Evolutionary conservation across 208 protist genomes (phyloP), one percentile per base, ranked within the genome.

Genomic region (Herpetomonas samuelpessoai): DNA sequence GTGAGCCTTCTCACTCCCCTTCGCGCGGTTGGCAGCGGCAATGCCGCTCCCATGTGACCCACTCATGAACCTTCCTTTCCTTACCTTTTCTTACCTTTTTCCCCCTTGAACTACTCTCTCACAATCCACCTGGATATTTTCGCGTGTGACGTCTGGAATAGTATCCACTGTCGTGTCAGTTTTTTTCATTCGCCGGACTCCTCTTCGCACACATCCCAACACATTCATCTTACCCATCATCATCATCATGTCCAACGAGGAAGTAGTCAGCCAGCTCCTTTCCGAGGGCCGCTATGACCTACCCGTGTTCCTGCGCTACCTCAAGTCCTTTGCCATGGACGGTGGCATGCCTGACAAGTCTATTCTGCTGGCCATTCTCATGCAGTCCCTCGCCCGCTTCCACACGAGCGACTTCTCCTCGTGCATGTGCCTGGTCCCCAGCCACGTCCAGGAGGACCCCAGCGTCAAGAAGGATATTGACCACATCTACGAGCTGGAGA

Each of bases 401-500:
- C 79, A 86, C 69, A 83, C 76, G 26, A 88, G 80, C 60, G 88
- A 92, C 65, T 95, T 95, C 68, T 87, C 78, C 2, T 82, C 85
- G 21, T 92, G 82, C 68, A 88, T 95, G 71, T 95, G 83, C 46
- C 85, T 95, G 45, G 81, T 95, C 27, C 69, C 79, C 29, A 79
- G 76, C 54, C 79, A 92, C 63, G 83, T 91, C 59, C 88, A 95
- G 75, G 83, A 91, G 58, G 76, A 79, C 9, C 28, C 72, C 25
- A 81, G 68, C 55, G 79, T 92, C 39, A 80, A 88, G 69, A 86
- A 89, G 71, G 85, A 92, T 61, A 59, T 95, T 1, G 74, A 73
- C 55, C 75, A 74, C 60, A 89, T 94, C 55, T 94, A 95, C 65
- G 88, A 88, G 46, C 74, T 91, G n/a, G 88, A 95, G 72, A 95